These are phyloP conservation scores for Chlorophyllum brunneum DNA, from an alignment of 768 basidiomycete genomes.

Conservation along the genomic window DNA sequence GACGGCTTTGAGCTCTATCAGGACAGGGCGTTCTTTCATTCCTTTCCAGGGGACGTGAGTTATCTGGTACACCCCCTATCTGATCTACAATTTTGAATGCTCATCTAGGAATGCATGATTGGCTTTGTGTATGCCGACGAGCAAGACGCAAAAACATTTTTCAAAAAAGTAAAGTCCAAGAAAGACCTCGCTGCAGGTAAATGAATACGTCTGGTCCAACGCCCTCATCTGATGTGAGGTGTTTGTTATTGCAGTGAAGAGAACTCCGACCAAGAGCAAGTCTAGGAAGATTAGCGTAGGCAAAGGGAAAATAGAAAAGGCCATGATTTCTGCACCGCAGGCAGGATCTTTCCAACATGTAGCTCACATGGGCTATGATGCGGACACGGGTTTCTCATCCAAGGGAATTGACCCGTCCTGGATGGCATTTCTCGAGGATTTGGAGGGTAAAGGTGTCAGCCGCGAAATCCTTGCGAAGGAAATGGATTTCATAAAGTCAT, in stretches of 20 bases:
- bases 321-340: conserved; percentile 83
- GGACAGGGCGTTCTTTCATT: conserved; percentile 89
- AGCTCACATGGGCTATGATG: conserved; percentile 93
- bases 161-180: conserved; percentile 75
- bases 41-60: conserved; percentile 89
- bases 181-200: conserved; percentile 57
- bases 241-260: background rate
- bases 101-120: conserved; percentile 79
- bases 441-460: conserved; percentile 64
- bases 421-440: conserved; percentile 64
- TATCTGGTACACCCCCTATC: background rate
- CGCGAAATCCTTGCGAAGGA: conserved; percentile 69
- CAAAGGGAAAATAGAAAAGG: conserved; percentile 86
- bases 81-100: conserved; percentile 7
- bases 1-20: conserved; percentile 74
- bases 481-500: conserved; percentile 87
- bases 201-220: conserved; percentile 4
- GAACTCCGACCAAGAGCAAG: conserved; percentile 36
- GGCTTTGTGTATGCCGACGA: conserved; percentile 90
- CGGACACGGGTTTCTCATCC: conserved; percentile 81
- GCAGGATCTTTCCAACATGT: conserved; percentile 81
- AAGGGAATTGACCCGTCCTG: conserved; percentile 89
- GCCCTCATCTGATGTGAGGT: background rate
- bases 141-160: conserved; percentile 76
- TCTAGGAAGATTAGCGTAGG: conserved; percentile 54